These are phyloP conservation scores for Orychophragmus violaceus DNA, from an alignment of 345 rosid species.

Conservation along the genomic window DNA sequence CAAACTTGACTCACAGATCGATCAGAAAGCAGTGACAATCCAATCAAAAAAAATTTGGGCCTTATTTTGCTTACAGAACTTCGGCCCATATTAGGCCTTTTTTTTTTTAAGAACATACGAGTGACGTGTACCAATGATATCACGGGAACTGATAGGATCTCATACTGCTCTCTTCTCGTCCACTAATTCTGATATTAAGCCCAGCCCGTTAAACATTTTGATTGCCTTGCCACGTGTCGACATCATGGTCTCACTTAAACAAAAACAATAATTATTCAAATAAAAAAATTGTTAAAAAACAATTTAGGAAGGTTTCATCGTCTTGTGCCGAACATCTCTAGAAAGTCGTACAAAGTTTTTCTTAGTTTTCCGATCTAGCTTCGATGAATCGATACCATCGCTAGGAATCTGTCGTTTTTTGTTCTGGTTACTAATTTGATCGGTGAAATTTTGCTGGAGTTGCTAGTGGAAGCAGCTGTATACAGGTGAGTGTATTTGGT, in stretches of 20 bases:
- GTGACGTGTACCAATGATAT: slow-evolving; percentile 62
- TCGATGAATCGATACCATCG: not conserved
- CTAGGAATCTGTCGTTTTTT: not conserved
- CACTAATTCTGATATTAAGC: slow-evolving; percentile 69
- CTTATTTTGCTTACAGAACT: not conserved
- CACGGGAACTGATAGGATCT: slow-evolving; percentile 74
- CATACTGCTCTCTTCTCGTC: slow-evolving; percentile 51
- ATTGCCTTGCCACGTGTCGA: slow-evolving; percentile 57
- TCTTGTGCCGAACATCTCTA: slow-evolving; percentile 30
- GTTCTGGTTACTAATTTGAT: slow-evolving; percentile 5
- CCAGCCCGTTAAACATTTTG: slow-evolving; percentile 28
- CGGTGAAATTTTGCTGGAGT: slow-evolving; percentile 17
- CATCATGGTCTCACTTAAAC: slow-evolving; percentile 16
- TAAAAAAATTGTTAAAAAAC: not conserved
- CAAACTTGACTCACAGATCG: not conserved
- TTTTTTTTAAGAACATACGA: not conserved
- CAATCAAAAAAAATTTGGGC: slow-evolving; percentile 2
- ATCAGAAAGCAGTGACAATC: not conserved
- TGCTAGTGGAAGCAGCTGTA: slow-evolving; percentile 15
- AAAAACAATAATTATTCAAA: slow-evolving; percentile 15
- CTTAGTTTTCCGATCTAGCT: slow-evolving; percentile 20
- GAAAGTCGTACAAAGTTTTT: slow-evolving; percentile 35
- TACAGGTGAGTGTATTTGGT: slow-evolving; percentile 33
- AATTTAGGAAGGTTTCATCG: slow-evolving; percentile 17
- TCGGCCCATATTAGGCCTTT: not conserved